Conservation (phyloP, 192 early-diverging fungal species). For the Podila minutissima region DNA sequence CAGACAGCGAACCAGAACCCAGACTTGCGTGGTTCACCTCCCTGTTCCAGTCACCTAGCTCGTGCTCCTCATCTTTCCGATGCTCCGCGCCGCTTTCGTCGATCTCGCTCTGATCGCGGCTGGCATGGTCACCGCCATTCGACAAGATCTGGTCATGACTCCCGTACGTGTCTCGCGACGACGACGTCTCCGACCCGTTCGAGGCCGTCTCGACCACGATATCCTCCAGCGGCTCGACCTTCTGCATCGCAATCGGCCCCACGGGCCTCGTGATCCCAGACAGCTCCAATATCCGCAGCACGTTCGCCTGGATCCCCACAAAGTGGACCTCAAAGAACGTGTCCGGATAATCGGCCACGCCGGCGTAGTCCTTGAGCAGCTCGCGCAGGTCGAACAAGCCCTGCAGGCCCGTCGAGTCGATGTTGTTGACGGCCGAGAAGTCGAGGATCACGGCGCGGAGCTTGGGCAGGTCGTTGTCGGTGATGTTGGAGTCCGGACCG, state of each 20-base stretch:
- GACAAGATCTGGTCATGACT: not conserved
- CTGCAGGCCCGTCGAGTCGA: slow-evolving; percentile 85
- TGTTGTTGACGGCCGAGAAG: slow-evolving; percentile 78
- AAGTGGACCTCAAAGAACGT: slow-evolving; percentile 53
- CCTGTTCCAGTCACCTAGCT: not conserved
- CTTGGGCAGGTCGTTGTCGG: slow-evolving; percentile 54
- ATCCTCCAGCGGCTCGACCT: slow-evolving; percentile 11
- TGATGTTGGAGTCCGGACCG: slow-evolving; percentile 23
- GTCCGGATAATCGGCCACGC: slow-evolving; percentile 24
- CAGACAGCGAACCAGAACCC: slow-evolving; percentile 12
- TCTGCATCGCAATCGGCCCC: slow-evolving; percentile 16
- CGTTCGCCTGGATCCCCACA: slow-evolving; percentile 45
- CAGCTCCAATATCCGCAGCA: slow-evolving; percentile 28
- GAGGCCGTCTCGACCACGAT: not conserved
- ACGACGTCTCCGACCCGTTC: not conserved
- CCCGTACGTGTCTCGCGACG: not conserved
- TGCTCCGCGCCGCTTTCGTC: not conserved
- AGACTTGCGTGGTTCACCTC: too few species aligned
- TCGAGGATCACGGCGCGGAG: slow-evolving; percentile 83
- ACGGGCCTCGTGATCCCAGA: slow-evolving; percentile 39
- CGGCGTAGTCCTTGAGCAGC: slow-evolving; percentile 43
- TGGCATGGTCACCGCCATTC: not conserved
- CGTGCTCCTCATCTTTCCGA: not conserved
- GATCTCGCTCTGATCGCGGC: not conserved
- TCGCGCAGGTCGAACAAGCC: slow-evolving; percentile 69